A percentile compares a stretch with the other conserved stretches of the same genome.
Conservation (phyloP, 495 filamentous ascomycete species). For the Cercophora scortea region DNA sequence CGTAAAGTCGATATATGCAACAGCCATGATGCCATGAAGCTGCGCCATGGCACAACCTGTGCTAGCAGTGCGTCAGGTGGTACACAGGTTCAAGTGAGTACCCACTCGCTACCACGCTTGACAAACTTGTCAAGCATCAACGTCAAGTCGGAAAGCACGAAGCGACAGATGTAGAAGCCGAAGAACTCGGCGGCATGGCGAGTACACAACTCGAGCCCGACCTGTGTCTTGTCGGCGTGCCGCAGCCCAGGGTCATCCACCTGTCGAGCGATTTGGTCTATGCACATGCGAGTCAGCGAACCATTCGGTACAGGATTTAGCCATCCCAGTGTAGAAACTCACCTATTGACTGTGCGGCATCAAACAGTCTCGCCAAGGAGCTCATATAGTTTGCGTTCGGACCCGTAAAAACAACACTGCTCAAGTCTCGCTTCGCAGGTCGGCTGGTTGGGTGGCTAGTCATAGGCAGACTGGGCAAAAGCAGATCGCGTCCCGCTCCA, state of each 20-base stretch:
- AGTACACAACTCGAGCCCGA: conserved; percentile 87
- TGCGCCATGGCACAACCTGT: too few species aligned
- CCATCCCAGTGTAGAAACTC: conserved; percentile 10
- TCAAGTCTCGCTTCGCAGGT: conserved; percentile 59
- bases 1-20: not conserved
- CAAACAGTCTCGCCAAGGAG: conserved; percentile 83
- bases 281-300: not conserved
- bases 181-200: conserved; percentile 97
- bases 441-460: conserved; percentile 54
- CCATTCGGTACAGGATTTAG: not conserved
- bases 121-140: conserved; percentile 94
- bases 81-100: conserved; percentile 39
- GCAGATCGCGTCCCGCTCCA: conserved; percentile 40
- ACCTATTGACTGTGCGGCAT: conserved; percentile 92
- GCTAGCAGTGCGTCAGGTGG: too few species aligned
- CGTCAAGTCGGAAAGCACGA: conserved; percentile 76
- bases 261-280: conserved; percentile 93
- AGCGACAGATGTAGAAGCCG: conserved; percentile 91
- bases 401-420: conserved; percentile 63
- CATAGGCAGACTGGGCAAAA: conserved; percentile 76
- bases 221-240: conserved; percentile 72
- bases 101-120: conserved; percentile 95
- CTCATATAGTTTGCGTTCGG: conserved; percentile 87
- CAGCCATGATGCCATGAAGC: not conserved
- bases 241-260: conserved; percentile 88